Percentiles rank a stretch among this genome's conserved stretches.
Evolutionary conservation across 2,329 filamentous ascomycete genomes (phyloP).

Genomic region (Botryotinia globosa): DNA sequence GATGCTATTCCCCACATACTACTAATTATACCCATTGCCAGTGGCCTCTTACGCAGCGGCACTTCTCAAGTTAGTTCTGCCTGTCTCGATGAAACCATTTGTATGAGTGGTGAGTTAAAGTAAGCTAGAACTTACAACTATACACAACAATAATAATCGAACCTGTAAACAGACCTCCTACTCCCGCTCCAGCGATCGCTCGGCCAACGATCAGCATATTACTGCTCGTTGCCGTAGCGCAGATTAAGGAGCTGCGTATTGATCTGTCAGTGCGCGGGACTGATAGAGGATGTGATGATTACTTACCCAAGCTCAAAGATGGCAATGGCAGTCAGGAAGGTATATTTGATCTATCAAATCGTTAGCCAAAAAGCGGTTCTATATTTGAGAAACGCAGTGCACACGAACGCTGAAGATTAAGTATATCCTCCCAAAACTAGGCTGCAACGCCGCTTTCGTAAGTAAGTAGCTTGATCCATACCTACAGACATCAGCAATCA

Average conservation of each 20-base stretch:
- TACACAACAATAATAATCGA: constrained; percentile 35
- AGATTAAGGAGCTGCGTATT: constrained; percentile 28
- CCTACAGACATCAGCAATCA: neutral
- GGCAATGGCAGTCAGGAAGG: constrained; percentile 33
- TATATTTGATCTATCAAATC: constrained; percentile 32
- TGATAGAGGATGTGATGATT: neutral
- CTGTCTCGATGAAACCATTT: neutral
- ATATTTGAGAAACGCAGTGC: neutral
- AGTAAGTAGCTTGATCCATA: constrained; percentile 35
- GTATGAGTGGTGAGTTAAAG: constrained; percentile 12
- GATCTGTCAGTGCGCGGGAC: neutral
- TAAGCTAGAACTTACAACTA: constrained; percentile 1
- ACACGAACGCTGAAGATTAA: constrained; percentile 27
- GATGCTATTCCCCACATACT: constrained; percentile 35
- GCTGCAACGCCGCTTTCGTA: constrained; percentile 38
- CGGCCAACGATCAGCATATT: constrained; percentile 36
- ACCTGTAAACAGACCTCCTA: constrained; percentile 42
- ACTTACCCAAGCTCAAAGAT: constrained; percentile 35
- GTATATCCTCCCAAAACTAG: constrained; percentile 37
- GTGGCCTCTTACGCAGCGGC: constrained; percentile 32
- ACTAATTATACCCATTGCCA: constrained; percentile 36
- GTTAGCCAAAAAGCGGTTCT: neutral
- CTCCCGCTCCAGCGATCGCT: constrained; percentile 37
- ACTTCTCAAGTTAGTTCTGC: constrained; percentile 29
- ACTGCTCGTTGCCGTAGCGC: constrained; percentile 34